A percentile compares a stretch with the other conserved stretches of the same genome.
These are phyloP conservation scores for Penicillium sclerotigenum DNA, from an alignment of 2,329 filamentous ascomycete genomes.

Conservation along the genomic window DNA sequence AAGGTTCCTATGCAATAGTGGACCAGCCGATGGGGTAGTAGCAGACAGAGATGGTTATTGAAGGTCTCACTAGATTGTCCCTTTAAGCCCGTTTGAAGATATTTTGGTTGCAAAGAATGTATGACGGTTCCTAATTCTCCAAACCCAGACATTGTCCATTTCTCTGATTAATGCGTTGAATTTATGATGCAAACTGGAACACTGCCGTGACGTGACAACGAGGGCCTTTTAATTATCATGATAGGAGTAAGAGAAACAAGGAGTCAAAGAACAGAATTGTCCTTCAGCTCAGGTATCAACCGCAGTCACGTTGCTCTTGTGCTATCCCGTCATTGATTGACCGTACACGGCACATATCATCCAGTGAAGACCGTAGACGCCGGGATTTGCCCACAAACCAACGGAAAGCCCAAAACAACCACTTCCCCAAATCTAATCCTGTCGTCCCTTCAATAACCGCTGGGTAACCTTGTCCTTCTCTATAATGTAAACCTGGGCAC, in stretches of 20 bases:
- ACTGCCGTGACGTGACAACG: conserved; percentile 21
- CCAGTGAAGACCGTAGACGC: conserved; percentile 29
- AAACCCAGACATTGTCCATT: neutral
- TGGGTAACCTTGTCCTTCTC: conserved; percentile 99
- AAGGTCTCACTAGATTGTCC: neutral
- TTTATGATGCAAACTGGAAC: neutral
- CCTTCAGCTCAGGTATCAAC: conserved; percentile 12
- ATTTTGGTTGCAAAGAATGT: neutral
- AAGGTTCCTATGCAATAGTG: conserved; percentile 48
- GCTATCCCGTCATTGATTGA: conserved; percentile 17
- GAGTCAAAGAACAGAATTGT: conserved; percentile 12
- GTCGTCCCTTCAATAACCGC: conserved; percentile 94
- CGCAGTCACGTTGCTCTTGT: conserved; percentile 15
- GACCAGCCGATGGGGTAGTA: conserved; percentile 36
- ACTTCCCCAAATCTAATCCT: conserved; percentile 62
- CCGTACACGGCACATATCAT: conserved; percentile 22
- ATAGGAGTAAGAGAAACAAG: conserved; percentile 23
- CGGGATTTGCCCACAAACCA: conserved; percentile 25
- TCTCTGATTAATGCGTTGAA: neutral
- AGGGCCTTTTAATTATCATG: conserved; percentile 27
- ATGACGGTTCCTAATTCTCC: neutral
- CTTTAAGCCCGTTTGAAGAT: neutral
- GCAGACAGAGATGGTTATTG: conserved; percentile 36
- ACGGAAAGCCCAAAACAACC: conserved; percentile 27
- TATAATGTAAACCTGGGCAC: conserved; percentile 98